Conservation (phyloP, 495 filamentous ascomycete species). For the Filosporella fistucella region DNA sequence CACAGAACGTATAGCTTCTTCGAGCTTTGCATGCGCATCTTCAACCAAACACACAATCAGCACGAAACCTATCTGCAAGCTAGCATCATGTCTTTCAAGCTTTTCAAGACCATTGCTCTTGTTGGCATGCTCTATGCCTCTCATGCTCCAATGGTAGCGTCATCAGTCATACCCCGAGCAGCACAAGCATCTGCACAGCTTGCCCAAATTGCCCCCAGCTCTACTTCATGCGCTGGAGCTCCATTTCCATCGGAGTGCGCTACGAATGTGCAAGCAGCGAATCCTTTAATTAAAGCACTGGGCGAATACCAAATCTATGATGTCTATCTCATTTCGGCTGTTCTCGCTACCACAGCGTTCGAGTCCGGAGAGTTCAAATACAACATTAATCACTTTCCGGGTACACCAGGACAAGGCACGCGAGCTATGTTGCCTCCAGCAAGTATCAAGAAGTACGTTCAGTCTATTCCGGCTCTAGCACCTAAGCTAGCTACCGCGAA, state of each 20-base stretch:
- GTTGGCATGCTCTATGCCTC: background rate
- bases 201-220: slow-evolving; percentile 19
- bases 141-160: slow-evolving; percentile 1
- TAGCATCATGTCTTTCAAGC: slow-evolving; percentile 3
- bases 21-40: too few species aligned
- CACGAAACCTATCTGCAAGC: background rate
- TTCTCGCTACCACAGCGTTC: slow-evolving; percentile 59
- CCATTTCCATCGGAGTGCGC: slow-evolving; percentile 52
- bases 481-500: slow-evolving; percentile 27
- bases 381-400: slow-evolving; percentile 61
- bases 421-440: slow-evolving; percentile 68
- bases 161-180: background rate
- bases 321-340: slow-evolving; percentile 54
- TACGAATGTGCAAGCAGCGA: slow-evolving; percentile 58
- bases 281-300: slow-evolving; percentile 51
- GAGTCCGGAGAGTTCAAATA: slow-evolving; percentile 66
- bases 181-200: slow-evolving; percentile 10
- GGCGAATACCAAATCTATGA: slow-evolving; percentile 47
- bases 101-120: background rate
- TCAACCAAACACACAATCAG: too few species aligned
- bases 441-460: slow-evolving; percentile 61
- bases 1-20: too few species aligned
- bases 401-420: slow-evolving; percentile 68
- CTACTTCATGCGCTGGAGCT: slow-evolving; percentile 13
- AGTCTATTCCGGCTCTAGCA: slow-evolving; percentile 45